phyloP scores from a whole-genome alignment of 2,329 filamentous ascomycete genomes.

The Aspergillus ruber region DNA sequence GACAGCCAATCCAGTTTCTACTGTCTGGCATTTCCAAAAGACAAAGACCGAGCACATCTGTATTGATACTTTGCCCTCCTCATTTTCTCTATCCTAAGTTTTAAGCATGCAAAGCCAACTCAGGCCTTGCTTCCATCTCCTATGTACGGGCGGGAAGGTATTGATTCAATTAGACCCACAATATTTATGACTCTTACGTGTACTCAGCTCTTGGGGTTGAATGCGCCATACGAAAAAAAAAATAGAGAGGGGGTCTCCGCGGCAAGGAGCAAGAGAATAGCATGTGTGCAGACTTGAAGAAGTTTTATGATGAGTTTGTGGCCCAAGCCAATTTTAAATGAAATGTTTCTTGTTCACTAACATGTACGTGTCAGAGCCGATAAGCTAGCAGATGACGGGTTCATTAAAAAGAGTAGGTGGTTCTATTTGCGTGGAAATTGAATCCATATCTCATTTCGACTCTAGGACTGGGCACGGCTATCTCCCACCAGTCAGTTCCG shows the following conservation, averaged over 20 bases:
- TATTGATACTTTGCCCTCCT: neutral
- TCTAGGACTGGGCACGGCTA: neutral
- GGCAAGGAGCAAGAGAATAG: neutral
- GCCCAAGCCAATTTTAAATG: neutral
- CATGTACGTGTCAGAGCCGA: neutral
- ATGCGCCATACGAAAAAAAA: neutral
- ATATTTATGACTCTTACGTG: neutral
- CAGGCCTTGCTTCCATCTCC: neutral
- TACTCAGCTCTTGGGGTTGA: neutral
- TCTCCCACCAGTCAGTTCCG: neutral
- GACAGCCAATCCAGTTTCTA: neutral
- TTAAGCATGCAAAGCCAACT: neutral
- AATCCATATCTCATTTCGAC: neutral
- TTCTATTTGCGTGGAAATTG: neutral
- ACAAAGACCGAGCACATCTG: neutral
- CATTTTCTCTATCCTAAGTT: neutral
- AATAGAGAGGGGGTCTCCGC: neutral
- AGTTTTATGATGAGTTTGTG: constrained; percentile 1
- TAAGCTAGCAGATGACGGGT: neutral
- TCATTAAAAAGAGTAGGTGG: neutral
- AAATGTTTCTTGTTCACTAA: neutral
- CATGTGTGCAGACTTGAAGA: neutral
- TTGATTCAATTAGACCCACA: neutral
- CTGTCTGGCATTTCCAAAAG: neutral
- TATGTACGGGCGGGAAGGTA: neutral